Evolutionary conservation across 1,139 yeast species (phyloP), one percentile per base, ranked within the genome.

Genomic region (Debaryomyces subglobosus): DNA sequence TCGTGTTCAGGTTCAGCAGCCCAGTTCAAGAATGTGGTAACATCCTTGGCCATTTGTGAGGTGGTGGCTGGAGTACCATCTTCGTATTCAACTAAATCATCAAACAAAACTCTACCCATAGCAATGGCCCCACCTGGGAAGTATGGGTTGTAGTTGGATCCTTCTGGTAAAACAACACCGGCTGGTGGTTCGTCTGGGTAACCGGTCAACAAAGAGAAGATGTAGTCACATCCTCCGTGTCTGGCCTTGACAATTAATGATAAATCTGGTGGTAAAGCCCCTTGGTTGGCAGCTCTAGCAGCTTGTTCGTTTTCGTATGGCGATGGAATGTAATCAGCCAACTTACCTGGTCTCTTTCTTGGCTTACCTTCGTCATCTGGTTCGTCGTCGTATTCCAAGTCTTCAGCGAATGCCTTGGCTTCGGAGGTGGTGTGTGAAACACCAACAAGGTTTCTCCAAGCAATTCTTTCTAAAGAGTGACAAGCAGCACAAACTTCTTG

Each of bases 91-190:
- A 94, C 98, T 68, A 94, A 80, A 59, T 90, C 99, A 68, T 94
- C 99, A 63, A 91, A 94, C 73, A 94, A 81, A 53, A 92, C 98
- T 79, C 99, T 89, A 69, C 90, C 98, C 99, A 94, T 94, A 65
- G 97, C 98, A 79, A 94, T 92, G 44, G 97, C 81, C 60, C 99
- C 98, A 77, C 98, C 98, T 67, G 99, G 98, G 96, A 94, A 94
- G 82, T 94, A 94, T 68, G 99, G 99, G 82, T 95, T 95, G 79
- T 94, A 95, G 85, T 92, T 94, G 56, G 96, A 74, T 56, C 98
- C 99, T 54, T 89, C 88, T 52, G 98, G 95, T 65, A 94, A 81
- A 46, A 73, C 81, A 55, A 90, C 97, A 78, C 99, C 99, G 38
- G 97, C 98, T 58, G 99, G 99, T 50, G 96, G 88, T 54, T 94